Evolutionary conservation across 2,329 filamentous ascomycete genomes (phyloP).

Genomic region (Curvularia spicifera): DNA sequence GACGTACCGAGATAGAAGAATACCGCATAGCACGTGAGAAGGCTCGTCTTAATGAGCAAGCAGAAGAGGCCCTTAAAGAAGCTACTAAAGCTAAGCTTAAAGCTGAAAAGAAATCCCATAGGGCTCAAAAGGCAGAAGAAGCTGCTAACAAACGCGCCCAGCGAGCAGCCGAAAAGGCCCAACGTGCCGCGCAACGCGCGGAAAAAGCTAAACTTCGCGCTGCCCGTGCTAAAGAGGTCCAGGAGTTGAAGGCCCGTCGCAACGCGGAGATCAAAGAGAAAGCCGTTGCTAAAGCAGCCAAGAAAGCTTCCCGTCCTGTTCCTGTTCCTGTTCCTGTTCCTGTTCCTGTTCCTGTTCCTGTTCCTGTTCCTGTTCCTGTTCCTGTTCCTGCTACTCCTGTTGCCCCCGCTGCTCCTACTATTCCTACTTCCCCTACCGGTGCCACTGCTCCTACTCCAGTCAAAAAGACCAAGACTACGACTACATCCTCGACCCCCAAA

Average conservation of each 20-base stretch:
- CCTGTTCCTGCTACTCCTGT: background rate
- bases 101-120: background rate
- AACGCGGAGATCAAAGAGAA: background rate
- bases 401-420: no score
- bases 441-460: no score
- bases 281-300: background rate
- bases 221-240: background rate
- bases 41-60: background rate
- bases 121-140: background rate
- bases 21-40: background rate
- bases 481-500: background rate
- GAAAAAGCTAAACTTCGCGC: background rate
- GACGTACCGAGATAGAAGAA: background rate
- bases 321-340: background rate
- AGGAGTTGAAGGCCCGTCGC: background rate
- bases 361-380: background rate
- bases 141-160: background rate
- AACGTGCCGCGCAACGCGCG: background rate
- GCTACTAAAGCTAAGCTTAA: background rate
- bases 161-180: background rate
- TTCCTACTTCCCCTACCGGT: no score
- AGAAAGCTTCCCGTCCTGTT: background rate
- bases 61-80: background rate
- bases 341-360: background rate
- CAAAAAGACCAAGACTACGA: background rate